These are phyloP conservation scores for Termitomyces sp. DNA, from an alignment of 768 basidiomycete genomes.

Conservation along the genomic window DNA sequence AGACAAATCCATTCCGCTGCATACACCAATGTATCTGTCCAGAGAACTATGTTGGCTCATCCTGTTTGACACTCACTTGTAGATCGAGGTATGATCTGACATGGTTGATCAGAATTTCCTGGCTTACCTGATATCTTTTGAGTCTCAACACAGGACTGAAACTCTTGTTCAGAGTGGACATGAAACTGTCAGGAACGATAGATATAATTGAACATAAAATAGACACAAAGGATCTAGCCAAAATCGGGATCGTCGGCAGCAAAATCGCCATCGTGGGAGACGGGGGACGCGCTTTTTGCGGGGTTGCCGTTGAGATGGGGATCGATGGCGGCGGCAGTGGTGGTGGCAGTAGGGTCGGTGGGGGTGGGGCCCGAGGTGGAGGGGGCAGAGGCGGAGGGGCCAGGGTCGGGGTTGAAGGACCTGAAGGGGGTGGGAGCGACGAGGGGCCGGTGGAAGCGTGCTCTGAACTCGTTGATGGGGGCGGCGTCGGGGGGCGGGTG, in stretches of 20 bases:
- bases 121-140: no score
- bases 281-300: conserved; percentile 5
- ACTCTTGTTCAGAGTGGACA: no score
- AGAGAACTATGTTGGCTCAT: no score
- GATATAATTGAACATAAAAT: no score
- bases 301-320: conserved; percentile 20
- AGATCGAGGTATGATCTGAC: no score
- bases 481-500: conserved; percentile 14
- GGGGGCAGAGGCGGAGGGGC: background rate
- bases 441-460: conserved; percentile 58
- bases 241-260: conserved; percentile 12
- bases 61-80: no score
- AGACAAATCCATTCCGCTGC: no score
- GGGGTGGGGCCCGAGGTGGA: background rate
- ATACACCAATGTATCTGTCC: no score
- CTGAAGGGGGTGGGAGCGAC: conserved; percentile 57
- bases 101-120: no score
- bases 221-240: background rate
- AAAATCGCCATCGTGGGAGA: conserved; percentile 2
- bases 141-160: no score
- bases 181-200: no score
- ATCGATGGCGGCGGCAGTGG: conserved; percentile 25
- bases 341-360: background rate
- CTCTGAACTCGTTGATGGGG: conserved; percentile 49
- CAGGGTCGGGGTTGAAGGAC: conserved; percentile 9